Evolutionary conservation across 176 grass and related monocot species (phyloP).

Genomic region (Eremochloa ophiuroides): DNA sequence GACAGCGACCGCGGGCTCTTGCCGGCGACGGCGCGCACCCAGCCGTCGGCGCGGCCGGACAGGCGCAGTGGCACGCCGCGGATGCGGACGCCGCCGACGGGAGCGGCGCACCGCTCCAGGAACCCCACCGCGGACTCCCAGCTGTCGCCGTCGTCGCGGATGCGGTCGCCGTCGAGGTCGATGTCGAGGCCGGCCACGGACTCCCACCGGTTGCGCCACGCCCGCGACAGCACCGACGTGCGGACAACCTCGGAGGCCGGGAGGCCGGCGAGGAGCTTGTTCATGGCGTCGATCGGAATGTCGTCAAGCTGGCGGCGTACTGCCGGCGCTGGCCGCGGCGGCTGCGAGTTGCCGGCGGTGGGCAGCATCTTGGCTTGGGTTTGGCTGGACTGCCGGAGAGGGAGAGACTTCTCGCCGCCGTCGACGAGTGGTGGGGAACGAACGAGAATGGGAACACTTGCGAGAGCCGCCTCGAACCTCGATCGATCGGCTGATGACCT

Average conservation of each 20-base stretch:
- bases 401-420: no score
- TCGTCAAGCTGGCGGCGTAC: no score
- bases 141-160: no score
- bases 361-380: not conserved
- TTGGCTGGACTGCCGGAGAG: no score
- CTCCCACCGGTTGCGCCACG: slow-evolving; percentile 12
- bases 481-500: no score
- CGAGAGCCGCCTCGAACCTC: no score
- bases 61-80: not conserved
- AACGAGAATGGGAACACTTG: no score
- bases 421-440: no score
- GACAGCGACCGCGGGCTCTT: not conserved
- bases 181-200: not conserved
- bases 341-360: not conserved
- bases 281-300: not conserved
- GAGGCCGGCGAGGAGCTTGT: not conserved
- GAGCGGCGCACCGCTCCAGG: not conserved
- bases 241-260: not conserved
- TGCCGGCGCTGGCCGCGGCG: no score
- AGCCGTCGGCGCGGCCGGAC: not conserved
- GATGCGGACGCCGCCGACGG: not conserved
- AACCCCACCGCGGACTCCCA: not conserved
- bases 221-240: not conserved
- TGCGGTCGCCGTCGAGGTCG: not conserved
- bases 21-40: not conserved